Base-by-base conservation (phyloP, 148 eudicot genomes). In the Fagopyrum tataricum region DNA sequence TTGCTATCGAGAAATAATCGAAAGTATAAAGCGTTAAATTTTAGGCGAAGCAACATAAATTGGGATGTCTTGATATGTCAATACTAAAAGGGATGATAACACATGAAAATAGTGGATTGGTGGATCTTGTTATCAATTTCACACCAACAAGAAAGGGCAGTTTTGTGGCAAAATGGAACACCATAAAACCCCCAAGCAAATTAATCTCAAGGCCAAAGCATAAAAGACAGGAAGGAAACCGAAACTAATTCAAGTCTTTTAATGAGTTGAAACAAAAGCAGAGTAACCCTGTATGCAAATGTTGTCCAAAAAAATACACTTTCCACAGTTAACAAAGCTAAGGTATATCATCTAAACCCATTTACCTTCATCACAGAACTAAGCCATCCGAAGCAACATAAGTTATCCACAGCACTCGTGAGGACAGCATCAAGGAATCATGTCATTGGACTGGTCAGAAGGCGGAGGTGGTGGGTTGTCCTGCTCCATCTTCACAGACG, bases 401-500 rank as follows among this genome's bases (percentile, higher is more conserved):
- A 4, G 40, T 24, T 61, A 24, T 26, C 67, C 17, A 13, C 40
- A 12, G 14, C 67, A 61, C 15, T 4, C 6, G 14, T 24, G 67
- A 61, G 24, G 67, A 26, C 7, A n/a, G 69, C 37, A 51, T 70
- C 49, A 70, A 70, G 72, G 26, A 70, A 43, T 70, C 72, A 70
- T 70, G 52, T 8, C 72, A 23, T 44, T 70, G n/a, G 52, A 3
- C 52, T 70, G 72, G 52, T 70, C 72, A 70, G 72, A 70, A 43
- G 72, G 72, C 10, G 48, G 72, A 70, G 48, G 72, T 1, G 69
- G 69, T 1, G 69, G 69, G 43, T 43, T 70, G 52, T 43, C 72
- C 52, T 70, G 72, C 72, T 70, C 72, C 52, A 44, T 70, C 24
- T 70, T 70, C 31, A 70, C 72, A 70, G 51, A 26, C 6, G 51